Conservation (phyloP, 805 yeast genomes). For the Wickerhamomyces queroliae region DNA sequence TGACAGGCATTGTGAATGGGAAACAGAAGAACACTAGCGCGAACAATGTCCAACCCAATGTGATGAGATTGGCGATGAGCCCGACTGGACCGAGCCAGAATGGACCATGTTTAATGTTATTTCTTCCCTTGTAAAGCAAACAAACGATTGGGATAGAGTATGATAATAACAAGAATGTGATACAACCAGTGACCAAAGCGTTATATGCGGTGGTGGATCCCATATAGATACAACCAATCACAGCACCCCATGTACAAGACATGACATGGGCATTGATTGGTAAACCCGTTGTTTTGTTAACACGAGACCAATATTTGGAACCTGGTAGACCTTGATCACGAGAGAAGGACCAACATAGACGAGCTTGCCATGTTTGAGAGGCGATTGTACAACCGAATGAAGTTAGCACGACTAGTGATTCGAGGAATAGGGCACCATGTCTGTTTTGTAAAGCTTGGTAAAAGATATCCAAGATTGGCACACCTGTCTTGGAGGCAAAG, state of each 20-base stretch:
- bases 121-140: constrained; percentile 42
- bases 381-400: constrained; percentile 56
- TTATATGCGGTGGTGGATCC: constrained; percentile 65
- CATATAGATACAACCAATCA: constrained; percentile 56
- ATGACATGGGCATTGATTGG: constrained; percentile 57
- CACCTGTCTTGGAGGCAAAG: constrained; percentile 42
- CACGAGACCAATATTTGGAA: constrained; percentile 41
- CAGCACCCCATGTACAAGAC: constrained; percentile 45
- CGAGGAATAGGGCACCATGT: constrained; percentile 51
- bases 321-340: constrained; percentile 60
- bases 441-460: constrained; percentile 48
- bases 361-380: constrained; percentile 63
- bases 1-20: constrained; percentile 60
- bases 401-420: constrained; percentile 41
- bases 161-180: constrained; percentile 50
- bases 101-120: constrained; percentile 53
- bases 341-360: constrained; percentile 64
- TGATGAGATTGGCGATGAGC: constrained; percentile 40
- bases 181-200: constrained; percentile 57
- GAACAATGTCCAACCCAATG: constrained; percentile 53
- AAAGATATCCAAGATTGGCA: constrained; percentile 59
- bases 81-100: constrained; percentile 62
- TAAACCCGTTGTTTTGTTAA: constrained; percentile 41
- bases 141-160: constrained; percentile 51
- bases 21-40: constrained; percentile 56